A percentile compares a stretch with the other conserved stretches of the same genome.
These are phyloP conservation scores for Candida nemodendra DNA, from an alignment of 805 yeast species.

Conservation along the genomic window DNA sequence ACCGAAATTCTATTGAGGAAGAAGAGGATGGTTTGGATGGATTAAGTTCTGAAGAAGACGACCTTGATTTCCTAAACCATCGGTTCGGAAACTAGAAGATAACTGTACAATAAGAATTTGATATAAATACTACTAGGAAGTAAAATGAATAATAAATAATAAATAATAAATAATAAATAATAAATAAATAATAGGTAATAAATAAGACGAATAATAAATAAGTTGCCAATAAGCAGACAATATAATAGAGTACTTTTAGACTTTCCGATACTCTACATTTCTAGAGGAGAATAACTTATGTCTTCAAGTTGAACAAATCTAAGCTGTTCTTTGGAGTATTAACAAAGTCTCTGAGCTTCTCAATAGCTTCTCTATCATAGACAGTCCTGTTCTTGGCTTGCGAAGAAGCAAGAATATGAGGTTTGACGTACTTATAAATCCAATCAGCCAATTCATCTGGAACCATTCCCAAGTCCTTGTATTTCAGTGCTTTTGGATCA, in stretches of 20 bases:
- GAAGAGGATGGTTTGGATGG: conserved; percentile 17
- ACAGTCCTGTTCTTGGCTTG: conserved; percentile 38
- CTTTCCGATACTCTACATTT: too few relatives aligned
- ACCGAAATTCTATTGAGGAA: too few relatives aligned
- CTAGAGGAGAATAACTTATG: conserved; percentile 8
- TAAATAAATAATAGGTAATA: conserved; percentile 8
- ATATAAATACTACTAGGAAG: conserved; percentile 6
- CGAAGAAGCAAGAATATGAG: conserved; percentile 35
- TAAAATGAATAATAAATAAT: conserved; percentile 1
- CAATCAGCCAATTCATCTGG: conserved; percentile 52
- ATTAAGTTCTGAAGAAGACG: conserved; percentile 18
- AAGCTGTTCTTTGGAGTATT: conserved; percentile 34
- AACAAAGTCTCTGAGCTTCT: conserved; percentile 36
- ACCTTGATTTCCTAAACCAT: conserved; percentile 15
- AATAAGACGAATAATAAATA: conserved; percentile 2
- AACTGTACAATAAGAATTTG: conserved; percentile 1
- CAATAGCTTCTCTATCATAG: conserved; percentile 35
- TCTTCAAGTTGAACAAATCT: conserved; percentile 31
- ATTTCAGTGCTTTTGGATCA: conserved; percentile 60
- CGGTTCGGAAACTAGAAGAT: conserved; percentile 9
- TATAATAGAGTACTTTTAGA: too few relatives aligned
- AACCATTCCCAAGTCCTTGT: conserved; percentile 68
- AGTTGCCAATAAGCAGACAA: conserved; percentile 1
- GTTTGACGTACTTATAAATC: conserved; percentile 43
- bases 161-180: background rate